phyloP scores from a whole-genome alignment of 73 alveolate genomes.

The Blepharisma stoltei region DNA sequence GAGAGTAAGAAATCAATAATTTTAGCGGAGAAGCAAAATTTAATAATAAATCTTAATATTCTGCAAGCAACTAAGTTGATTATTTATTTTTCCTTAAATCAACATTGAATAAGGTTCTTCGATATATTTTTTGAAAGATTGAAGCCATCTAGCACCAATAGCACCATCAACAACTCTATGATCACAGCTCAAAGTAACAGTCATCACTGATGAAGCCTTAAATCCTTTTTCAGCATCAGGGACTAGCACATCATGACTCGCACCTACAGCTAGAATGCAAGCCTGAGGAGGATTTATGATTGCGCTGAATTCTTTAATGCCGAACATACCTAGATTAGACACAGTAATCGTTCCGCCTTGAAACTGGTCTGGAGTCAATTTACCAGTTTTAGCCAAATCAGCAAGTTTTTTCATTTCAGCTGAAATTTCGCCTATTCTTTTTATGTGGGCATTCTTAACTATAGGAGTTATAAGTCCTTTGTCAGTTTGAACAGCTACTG shows the following conservation, averaged over 20 bases:
- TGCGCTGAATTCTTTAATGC: slow-evolving; percentile 60
- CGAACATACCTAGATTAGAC: slow-evolving; percentile 77
- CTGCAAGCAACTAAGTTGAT: too few species aligned
- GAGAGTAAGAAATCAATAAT: too few species aligned
- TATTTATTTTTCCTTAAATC: slow-evolving; percentile 37
- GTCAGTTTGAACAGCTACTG: slow-evolving; percentile 73
- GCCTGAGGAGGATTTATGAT: slow-evolving; percentile 80
- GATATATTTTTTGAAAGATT: slow-evolving; percentile 64
- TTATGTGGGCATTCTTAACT: slow-evolving; percentile 56
- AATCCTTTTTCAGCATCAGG: slow-evolving; percentile 46
- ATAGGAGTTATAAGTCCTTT: slow-evolving; percentile 76
- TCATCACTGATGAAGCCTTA: slow-evolving; percentile 45
- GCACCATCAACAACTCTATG: slow-evolving; percentile 93
- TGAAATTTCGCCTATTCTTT: slow-evolving; percentile 72
- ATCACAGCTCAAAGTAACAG: slow-evolving; percentile 69
- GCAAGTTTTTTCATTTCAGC: slow-evolving; percentile 65
- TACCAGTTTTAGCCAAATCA: slow-evolving; percentile 71
- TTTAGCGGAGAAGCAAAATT: neutral
- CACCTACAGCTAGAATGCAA: slow-evolving; percentile 74
- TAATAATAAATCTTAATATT: too few species aligned
- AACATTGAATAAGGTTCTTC: slow-evolving; percentile 79
- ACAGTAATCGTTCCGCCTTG: slow-evolving; percentile 79
- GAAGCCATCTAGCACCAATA: slow-evolving; percentile 82
- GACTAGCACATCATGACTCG: slow-evolving; percentile 47
- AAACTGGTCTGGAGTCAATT: slow-evolving; percentile 51